Evolutionary conservation across 2,329 filamentous ascomycete genomes (phyloP).

Genomic region (Aspergillus proliferans): DNA sequence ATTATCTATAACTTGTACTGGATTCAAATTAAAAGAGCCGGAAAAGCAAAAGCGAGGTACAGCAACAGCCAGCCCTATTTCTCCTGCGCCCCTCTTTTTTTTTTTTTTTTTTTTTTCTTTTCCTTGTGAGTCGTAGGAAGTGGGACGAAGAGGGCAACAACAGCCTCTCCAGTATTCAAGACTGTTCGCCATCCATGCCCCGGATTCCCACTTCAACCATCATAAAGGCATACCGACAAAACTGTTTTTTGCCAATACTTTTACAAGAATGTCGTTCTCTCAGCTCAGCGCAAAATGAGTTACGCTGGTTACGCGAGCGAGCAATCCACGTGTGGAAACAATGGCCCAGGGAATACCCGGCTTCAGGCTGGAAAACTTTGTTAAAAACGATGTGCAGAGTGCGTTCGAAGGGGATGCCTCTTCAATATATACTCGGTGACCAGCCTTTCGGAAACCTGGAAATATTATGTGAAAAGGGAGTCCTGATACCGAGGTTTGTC

Average conservation of each 20-base stretch:
- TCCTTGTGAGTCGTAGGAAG: no score
- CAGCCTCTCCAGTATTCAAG: no score
- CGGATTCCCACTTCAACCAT: conserved; percentile 35
- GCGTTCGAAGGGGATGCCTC: conserved; percentile 60
- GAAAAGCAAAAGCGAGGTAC: no score
- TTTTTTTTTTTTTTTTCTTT: no score
- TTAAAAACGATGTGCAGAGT: conserved; percentile 34
- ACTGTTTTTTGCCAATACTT: conserved; percentile 36
- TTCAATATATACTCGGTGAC: conserved; percentile 84
- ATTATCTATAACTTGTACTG: no score
- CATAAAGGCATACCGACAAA: conserved; percentile 27
- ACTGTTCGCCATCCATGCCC: conserved; percentile 29
- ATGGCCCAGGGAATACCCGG: neutral
- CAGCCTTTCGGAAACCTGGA: conserved; percentile 84
- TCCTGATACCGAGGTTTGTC: conserved; percentile 71
- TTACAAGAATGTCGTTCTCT: conserved; percentile 41
- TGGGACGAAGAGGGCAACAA: no score
- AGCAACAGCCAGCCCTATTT: no score
- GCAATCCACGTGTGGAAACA: conserved; percentile 13
- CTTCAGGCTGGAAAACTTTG: conserved; percentile 21
- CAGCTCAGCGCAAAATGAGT: conserved; percentile 39
- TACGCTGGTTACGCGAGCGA: conserved; percentile 42
- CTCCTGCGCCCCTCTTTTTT: no score
- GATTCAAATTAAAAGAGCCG: no score
- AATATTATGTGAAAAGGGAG: conserved; percentile 66